These are phyloP conservation scores for Diplodia intermedia DNA, from an alignment of 2,329 filamentous ascomycete species.

Conservation along the genomic window DNA sequence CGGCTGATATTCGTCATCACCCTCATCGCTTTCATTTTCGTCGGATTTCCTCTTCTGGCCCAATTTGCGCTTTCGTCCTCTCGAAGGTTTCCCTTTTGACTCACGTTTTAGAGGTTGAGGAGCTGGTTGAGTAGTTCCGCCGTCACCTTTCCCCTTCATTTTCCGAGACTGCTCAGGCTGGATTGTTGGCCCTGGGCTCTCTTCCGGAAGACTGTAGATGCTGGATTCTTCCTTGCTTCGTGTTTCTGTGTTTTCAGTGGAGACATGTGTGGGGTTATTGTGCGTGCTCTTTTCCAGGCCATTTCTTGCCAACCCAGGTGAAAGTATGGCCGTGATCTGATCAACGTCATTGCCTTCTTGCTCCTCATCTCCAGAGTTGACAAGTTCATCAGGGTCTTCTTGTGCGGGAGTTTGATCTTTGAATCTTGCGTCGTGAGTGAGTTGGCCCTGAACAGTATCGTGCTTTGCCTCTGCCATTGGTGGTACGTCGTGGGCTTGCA, in stretches of 20 bases:
- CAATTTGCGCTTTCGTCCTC: too few relatives aligned
- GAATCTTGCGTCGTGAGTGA: too few relatives aligned
- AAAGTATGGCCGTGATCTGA: too few relatives aligned
- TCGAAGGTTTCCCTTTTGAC: background rate
- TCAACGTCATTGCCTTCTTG: too few relatives aligned
- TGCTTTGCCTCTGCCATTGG: too few relatives aligned
- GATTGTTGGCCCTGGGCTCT: background rate
- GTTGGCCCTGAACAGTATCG: too few relatives aligned
- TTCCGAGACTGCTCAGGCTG: constrained; percentile 5
- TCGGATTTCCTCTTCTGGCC: background rate
- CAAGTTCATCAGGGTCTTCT: background rate
- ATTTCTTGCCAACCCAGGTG: background rate
- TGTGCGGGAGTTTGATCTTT: too few relatives aligned
- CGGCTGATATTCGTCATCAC: background rate
- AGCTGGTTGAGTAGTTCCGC: background rate
- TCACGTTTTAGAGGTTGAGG: background rate
- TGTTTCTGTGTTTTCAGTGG: background rate
- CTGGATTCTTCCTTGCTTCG: background rate
- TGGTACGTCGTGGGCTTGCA: too few relatives aligned
- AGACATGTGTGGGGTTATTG: background rate
- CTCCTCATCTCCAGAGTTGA: background rate
- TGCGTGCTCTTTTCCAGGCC: background rate
- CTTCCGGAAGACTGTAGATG: constrained; percentile 34
- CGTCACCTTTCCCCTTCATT: constrained; percentile 23
- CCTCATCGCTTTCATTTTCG: background rate